Evolutionary conservation across 345 rosid species (phyloP), one percentile per base, ranked within the genome.

Genomic region (Pistacia vera): DNA sequence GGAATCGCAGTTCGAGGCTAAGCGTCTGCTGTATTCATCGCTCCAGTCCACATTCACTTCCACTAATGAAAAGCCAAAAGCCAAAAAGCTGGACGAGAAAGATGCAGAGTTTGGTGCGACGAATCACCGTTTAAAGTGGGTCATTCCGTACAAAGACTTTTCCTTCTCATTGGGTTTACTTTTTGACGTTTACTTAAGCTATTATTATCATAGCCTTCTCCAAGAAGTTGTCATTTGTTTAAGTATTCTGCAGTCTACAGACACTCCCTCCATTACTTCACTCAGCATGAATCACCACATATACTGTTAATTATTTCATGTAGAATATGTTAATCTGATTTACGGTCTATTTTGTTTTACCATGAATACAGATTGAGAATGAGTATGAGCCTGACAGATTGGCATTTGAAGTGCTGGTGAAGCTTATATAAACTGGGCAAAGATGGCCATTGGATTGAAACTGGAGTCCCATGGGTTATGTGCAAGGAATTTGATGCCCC

Each of bases 391-490:
- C 91, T 2, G 86, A 83, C 41, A 75, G 87, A 36, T n/a, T 51
- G 76, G 76, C 44, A 72, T 81, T 71, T n/a, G 90, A 58, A 79
- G 77, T 44, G 92, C 84, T 10, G 95, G 95, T 28, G 68, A 79
- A 17, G n/a, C n/a, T 11, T 91, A 89, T 28, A 70, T 91, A 62
- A 81, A 77, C 54, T 91, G 95, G 95, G 93, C 95, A 11, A 77
- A 84, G 18, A 82, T 91, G 86, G 93, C 93, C 30, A 86, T 91
- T 55, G 87, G n/a, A 66, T 61, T 89, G 71, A 71, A 82, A 88
- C 93, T 0, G 91, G 90, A 11, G 92, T 91, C 72, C 95, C 96
- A 30, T 91, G 96, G 96, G 86, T 88, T 66, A 91, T 91, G 95
- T 89, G 93, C 85, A 86, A 91, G 85, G 89, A 91, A 75, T 79